Conservation (phyloP, 139 green algal genomes). For the Pedinophyceae sp. region DNA sequence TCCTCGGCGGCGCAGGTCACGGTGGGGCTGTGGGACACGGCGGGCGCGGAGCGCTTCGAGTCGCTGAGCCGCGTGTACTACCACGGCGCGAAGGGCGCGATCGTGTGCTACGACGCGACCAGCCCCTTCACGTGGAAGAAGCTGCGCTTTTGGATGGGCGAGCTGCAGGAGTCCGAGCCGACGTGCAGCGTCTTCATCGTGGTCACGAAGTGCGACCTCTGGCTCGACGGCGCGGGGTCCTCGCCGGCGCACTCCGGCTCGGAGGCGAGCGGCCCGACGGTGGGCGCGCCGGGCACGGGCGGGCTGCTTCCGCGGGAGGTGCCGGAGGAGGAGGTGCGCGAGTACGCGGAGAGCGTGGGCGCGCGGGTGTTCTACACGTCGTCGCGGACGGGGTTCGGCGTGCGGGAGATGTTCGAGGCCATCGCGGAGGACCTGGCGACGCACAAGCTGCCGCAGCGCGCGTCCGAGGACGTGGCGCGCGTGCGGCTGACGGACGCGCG, state of each 20-base stretch:
- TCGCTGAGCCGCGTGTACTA: constrained; percentile 4
- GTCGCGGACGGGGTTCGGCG: neutral
- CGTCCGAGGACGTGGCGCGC: too few relatives aligned
- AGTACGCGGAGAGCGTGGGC: neutral
- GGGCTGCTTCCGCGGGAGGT: neutral
- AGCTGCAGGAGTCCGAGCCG: neutral
- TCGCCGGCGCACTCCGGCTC: neutral
- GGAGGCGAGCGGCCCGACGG: neutral
- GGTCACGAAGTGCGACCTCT: neutral
- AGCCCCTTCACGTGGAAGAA: neutral
- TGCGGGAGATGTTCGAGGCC: neutral
- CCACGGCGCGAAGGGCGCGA: neutral
- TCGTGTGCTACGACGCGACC: constrained; percentile 5
- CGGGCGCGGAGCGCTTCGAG: neutral
- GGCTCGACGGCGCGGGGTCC: neutral
- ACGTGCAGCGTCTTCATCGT: constrained; percentile 1
- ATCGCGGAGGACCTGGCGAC: too few relatives aligned
- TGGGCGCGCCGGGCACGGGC: neutral
- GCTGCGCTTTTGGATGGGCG: constrained; percentile 4
- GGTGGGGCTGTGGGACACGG: neutral
- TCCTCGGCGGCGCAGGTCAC: too few relatives aligned
- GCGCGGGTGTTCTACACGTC: constrained; percentile 1
- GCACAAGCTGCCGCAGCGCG: too few relatives aligned
- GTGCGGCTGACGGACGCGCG: too few relatives aligned
- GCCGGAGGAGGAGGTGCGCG: neutral